Conservation (phyloP, 257 asterid species). For the Asclepias syriaca region DNA sequence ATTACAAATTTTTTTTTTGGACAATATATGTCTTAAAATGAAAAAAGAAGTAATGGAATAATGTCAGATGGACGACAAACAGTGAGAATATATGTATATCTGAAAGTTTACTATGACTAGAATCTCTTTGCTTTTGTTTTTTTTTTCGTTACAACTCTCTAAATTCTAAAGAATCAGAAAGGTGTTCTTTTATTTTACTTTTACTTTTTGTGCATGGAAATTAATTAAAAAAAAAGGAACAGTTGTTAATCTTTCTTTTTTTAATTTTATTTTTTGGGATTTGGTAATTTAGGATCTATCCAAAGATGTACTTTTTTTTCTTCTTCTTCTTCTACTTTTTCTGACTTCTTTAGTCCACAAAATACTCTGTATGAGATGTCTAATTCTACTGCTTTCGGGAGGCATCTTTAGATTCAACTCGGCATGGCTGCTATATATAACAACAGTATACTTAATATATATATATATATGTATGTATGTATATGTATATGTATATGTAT, state of each 20-base stretch:
- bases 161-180: neutral
- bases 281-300: slow-evolving; percentile 9
- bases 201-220: neutral
- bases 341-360: slow-evolving; percentile 12
- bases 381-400: slow-evolving; percentile 6
- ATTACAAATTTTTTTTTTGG: no score
- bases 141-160: neutral
- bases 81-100: neutral
- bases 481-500: no score
- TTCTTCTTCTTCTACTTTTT: slow-evolving; percentile 7
- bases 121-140: neutral
- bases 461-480: no score
- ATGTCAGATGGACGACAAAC: neutral
- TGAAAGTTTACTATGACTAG: neutral
- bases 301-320: slow-evolving; percentile 19
- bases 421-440: neutral
- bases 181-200: neutral
- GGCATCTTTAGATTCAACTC: slow-evolving; percentile 1
- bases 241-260: neutral
- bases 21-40: no score
- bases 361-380: neutral
- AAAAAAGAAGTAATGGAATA: no score
- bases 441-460: neutral
- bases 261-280: neutral
- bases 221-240: slow-evolving; percentile 3